Conservation (phyloP, 75 land plant species). For the Sequoiadendron giganteum region DNA sequence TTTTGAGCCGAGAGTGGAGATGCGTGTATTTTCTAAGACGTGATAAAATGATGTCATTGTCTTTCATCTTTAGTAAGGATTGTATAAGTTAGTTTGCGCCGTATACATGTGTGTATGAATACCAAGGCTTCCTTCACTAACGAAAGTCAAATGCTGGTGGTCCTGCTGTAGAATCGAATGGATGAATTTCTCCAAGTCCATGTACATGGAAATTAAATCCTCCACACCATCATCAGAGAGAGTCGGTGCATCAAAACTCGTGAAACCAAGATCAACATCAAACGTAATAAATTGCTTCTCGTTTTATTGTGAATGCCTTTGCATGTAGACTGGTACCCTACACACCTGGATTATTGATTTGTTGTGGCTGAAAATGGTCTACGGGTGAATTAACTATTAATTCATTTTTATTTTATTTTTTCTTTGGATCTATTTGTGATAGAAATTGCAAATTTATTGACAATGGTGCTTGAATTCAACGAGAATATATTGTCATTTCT, state of each 20-base stretch:
- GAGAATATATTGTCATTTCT: too few relatives aligned
- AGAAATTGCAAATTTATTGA: too few relatives aligned
- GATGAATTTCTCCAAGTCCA: constrained; percentile 56
- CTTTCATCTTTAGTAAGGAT: too few relatives aligned
- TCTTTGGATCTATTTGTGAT: constrained; percentile 18
- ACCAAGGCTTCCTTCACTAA: too few relatives aligned
- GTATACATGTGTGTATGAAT: too few relatives aligned
- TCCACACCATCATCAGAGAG: constrained; percentile 63
- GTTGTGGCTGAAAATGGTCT: constrained; percentile 21
- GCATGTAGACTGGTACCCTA: constrained; percentile 37
- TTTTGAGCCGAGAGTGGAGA: too few relatives aligned
- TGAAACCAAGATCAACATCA: constrained; percentile 49
- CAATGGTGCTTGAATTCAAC: too few relatives aligned
- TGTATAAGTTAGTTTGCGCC: too few relatives aligned
- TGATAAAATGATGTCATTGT: too few relatives aligned
- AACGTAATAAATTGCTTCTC: constrained; percentile 39
- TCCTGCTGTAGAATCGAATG: constrained; percentile 9
- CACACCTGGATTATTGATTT: constrained; percentile 29
- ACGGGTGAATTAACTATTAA: constrained; percentile 1
- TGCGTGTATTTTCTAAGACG: too few relatives aligned
- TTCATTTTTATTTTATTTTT: too few relatives aligned
- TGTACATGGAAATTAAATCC: constrained; percentile 56
- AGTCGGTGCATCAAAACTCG: constrained; percentile 25
- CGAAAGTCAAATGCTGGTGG: too few relatives aligned
- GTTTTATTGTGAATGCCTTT: constrained; percentile 33